These are phyloP conservation scores for Nevesoporus exiguus DNA, from an alignment of 768 basidiomycete genomes.

Conservation along the genomic window DNA sequence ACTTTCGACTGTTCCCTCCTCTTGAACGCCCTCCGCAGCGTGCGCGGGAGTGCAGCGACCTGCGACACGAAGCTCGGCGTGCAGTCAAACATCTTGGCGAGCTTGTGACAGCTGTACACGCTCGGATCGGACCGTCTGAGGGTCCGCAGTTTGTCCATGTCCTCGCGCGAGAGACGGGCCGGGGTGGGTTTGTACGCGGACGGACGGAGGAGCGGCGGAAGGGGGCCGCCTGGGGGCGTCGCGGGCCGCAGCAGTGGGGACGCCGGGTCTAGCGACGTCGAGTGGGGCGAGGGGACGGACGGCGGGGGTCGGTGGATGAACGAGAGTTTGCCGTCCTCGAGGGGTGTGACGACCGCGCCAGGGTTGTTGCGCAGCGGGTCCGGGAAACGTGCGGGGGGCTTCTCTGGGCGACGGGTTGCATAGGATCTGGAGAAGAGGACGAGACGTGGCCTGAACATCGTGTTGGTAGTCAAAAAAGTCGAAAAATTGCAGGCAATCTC, in stretches of 20 bases:
- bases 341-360: conserved; percentile 42
- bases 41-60: conserved; percentile 58
- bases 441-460: conserved; percentile 23
- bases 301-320: conserved; percentile 88
- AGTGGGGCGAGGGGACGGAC: conserved; percentile 67
- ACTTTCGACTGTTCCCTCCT: conserved; percentile 46
- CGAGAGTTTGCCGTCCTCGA: conserved; percentile 57
- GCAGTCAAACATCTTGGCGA: conserved; percentile 78
- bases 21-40: conserved; percentile 42
- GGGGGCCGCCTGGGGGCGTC: conserved; percentile 25
- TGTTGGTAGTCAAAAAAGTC: neutral
- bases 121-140: conserved; percentile 57
- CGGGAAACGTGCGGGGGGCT: conserved; percentile 50
- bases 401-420: conserved; percentile 38
- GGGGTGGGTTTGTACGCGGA: conserved; percentile 33
- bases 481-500: too few relatives aligned
- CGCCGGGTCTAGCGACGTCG: conserved; percentile 62
- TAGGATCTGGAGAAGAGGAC: conserved; percentile 32
- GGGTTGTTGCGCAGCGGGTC: conserved; percentile 49
- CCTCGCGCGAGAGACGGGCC: conserved; percentile 47
- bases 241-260: conserved; percentile 64
- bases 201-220: conserved; percentile 50
- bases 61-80: conserved; percentile 62
- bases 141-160: conserved; percentile 52
- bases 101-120: conserved; percentile 55